Percentiles rank a stretch among this genome's conserved stretches.
Conservation (phyloP, 2,329 filamentous ascomycete genomes). For the Diaporthe citri region DNA sequence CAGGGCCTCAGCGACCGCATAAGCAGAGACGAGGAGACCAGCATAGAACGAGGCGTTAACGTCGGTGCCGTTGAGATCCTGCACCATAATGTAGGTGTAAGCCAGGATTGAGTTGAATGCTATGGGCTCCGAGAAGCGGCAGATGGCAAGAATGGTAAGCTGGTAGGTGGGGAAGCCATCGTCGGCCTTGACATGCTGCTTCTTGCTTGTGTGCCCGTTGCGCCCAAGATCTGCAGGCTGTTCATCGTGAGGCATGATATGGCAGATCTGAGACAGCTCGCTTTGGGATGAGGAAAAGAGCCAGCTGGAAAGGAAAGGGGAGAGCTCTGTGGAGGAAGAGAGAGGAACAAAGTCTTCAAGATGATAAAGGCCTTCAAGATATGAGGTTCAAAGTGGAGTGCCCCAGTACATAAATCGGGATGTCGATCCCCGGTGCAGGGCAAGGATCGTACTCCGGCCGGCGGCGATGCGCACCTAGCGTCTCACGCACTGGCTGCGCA, state of each 20-base stretch:
- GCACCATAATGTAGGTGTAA: constrained; percentile 58
- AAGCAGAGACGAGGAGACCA: constrained; percentile 61
- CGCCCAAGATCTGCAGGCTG: not conserved
- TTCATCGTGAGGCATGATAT: constrained; percentile 31
- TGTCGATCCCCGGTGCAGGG: constrained; percentile 13
- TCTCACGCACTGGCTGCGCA: not conserved
- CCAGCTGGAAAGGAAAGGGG: not conserved
- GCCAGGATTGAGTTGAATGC: constrained; percentile 60
- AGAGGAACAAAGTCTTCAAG: not conserved
- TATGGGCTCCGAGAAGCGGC: constrained; percentile 59
- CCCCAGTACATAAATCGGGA: constrained; percentile 22
- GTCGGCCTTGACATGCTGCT: not conserved
- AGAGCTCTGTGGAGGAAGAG: not conserved
- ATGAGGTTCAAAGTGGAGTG: constrained; percentile 25
- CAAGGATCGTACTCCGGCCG: not conserved
- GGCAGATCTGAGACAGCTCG: not conserved
- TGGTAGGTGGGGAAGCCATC: constrained; percentile 57
- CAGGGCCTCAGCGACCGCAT: constrained; percentile 57
- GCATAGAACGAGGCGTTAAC: constrained; percentile 61
- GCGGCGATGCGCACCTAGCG: not conserved
- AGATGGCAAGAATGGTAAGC: constrained; percentile 59
- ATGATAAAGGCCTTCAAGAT: not conserved
- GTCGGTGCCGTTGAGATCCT: constrained; percentile 54
- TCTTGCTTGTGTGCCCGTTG: constrained; percentile 7
- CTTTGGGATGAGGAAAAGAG: not conserved